These are phyloP conservation scores for Thraustochytrium sp. DNA, from an alignment of 352 stramenopile genomes.

Conservation along the genomic window DNA sequence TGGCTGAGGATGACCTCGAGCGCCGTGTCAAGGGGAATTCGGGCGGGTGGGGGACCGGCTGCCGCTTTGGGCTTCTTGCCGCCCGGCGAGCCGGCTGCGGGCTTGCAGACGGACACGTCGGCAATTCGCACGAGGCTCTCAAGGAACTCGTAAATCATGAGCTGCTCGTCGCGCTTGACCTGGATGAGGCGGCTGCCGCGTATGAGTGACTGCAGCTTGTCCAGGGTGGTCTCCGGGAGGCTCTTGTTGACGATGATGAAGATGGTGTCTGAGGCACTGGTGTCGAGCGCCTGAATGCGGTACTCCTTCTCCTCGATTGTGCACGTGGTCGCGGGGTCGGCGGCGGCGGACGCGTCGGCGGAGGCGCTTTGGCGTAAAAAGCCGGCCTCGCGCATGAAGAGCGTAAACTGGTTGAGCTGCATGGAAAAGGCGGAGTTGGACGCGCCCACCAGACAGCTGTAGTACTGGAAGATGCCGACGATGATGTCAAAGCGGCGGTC, in stretches of 20 bases:
- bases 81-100: no score
- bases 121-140: slow-evolving; percentile 21
- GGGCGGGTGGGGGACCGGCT: no score
- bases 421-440: neutral
- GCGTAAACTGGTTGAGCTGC: slow-evolving; percentile 27
- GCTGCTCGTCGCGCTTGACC: slow-evolving; percentile 6
- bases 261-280: neutral
- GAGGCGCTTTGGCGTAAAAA: neutral
- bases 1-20: neutral
- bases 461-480: neutral
- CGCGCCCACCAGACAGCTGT: neutral
- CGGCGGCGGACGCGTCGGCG: neutral
- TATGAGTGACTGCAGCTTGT: neutral
- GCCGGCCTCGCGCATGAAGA: neutral
- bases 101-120: slow-evolving; percentile 8
- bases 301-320: neutral
- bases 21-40: neutral
- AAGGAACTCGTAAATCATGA: slow-evolving; percentile 5
- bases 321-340: neutral
- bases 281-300: neutral
- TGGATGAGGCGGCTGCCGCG: neutral
- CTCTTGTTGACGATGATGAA: slow-evolving; percentile 40
- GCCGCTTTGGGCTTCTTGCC: no score
- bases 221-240: neutral
- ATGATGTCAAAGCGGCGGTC: neutral